phyloP scores from a whole-genome alignment of 2,329 filamentous ascomycete species.

The Neonectria magnoliae region DNA sequence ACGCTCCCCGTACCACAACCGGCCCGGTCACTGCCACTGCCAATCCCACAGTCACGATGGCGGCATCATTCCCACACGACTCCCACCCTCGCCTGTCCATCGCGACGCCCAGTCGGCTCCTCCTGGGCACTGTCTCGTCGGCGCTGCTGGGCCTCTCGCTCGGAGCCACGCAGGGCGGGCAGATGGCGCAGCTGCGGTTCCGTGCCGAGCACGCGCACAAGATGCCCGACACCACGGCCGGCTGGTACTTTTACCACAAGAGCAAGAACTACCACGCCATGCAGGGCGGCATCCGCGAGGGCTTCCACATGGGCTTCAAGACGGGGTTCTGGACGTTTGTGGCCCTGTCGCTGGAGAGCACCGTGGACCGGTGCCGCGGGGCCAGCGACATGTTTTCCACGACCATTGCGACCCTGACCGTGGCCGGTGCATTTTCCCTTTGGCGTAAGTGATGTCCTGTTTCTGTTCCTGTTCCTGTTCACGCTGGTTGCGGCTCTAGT shows the following conservation, averaged over 20 bases:
- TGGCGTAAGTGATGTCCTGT: slow-evolving; percentile 70
- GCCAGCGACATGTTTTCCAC: slow-evolving; percentile 83
- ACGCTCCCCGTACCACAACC: slow-evolving; percentile 27
- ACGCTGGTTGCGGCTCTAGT: not conserved
- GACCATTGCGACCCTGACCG: slow-evolving; percentile 81
- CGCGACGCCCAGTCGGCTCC: slow-evolving; percentile 71
- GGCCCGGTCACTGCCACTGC: slow-evolving; percentile 24
- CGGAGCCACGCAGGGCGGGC: slow-evolving; percentile 77
- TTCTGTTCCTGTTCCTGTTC: not conserved
- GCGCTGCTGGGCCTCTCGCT: slow-evolving; percentile 76
- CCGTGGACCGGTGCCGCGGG: slow-evolving; percentile 78
- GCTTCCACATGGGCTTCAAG: slow-evolving; percentile 76
- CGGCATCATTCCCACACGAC: slow-evolving; percentile 43
- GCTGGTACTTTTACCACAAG: slow-evolving; percentile 99
- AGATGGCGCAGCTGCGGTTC: slow-evolving; percentile 82
- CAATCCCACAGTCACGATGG: slow-evolving; percentile 3
- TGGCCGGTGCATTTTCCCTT: slow-evolving; percentile 87
- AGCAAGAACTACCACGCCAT: slow-evolving; percentile 93
- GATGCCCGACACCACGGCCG: slow-evolving; percentile 81
- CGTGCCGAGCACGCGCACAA: slow-evolving; percentile 97
- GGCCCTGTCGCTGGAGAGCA: slow-evolving; percentile 86
- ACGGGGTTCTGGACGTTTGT: slow-evolving; percentile 77
- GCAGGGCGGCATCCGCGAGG: slow-evolving; percentile 81
- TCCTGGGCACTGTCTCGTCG: slow-evolving; percentile 70
- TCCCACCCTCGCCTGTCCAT: slow-evolving; percentile 66